These are phyloP conservation scores for Lanmaoa rubissima DNA, from an alignment of 768 basidiomycete species.

Conservation along the genomic window DNA sequence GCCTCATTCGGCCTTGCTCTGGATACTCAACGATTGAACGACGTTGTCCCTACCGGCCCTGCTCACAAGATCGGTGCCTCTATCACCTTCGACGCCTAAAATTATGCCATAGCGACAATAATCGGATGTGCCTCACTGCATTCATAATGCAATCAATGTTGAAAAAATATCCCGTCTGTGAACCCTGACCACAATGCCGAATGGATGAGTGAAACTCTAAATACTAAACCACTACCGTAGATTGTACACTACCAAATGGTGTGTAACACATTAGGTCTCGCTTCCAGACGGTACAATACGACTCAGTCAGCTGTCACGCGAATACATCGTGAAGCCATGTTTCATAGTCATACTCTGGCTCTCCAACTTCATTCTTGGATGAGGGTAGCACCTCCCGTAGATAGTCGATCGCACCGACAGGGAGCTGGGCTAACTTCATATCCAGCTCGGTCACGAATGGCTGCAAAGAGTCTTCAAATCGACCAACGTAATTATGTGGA, in stretches of 20 bases:
- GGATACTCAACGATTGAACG: conserved; percentile 91
- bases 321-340: conserved; percentile 81
- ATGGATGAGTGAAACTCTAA: not conserved
- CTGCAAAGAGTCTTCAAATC: conserved; percentile 39
- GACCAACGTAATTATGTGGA: not conserved
- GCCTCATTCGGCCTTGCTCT: conserved; percentile 92
- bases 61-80: conserved; percentile 83
- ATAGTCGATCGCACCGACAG: conserved; percentile 73
- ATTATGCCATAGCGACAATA: conserved; percentile 20
- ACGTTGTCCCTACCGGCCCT: conserved; percentile 57
- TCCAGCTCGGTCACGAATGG: conserved; percentile 93
- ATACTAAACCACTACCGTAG: not conserved
- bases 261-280: not conserved
- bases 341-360: conserved; percentile 78
- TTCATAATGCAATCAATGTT: conserved; percentile 14
- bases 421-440: conserved; percentile 78
- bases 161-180: not conserved
- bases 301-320: conserved; percentile 34
- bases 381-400: conserved; percentile 80
- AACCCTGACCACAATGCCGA: not conserved
- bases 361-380: conserved; percentile 49
- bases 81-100: conserved; percentile 71
- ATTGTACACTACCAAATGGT: not conserved
- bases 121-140: conserved; percentile 11
- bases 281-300: not conserved